These are phyloP conservation scores for Boletus semigastroideus DNA, from an alignment of 1,284 basidiomycete species.

Conservation along the genomic window DNA sequence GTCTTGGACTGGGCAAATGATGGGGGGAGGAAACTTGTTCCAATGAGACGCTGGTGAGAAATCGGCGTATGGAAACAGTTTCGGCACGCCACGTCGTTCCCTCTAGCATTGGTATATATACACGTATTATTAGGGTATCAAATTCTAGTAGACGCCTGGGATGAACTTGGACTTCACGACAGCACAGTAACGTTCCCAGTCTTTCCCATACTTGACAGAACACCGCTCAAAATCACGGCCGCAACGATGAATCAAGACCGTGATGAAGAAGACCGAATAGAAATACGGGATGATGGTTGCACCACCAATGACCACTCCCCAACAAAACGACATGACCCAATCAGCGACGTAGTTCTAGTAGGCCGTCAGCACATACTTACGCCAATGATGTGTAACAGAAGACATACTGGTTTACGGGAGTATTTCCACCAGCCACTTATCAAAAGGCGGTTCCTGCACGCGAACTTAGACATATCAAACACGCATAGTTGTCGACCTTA, in stretches of 20 bases:
- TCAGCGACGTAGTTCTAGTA: constrained; percentile 81
- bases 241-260: constrained; percentile 85
- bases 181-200: constrained; percentile 89
- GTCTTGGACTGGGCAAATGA: not conserved
- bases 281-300: constrained; percentile 92
- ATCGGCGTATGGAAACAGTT: constrained; percentile 11
- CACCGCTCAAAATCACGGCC: constrained; percentile 93
- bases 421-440: constrained; percentile 90
- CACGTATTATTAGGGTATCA: constrained; percentile 12
- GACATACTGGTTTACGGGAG: constrained; percentile 80
- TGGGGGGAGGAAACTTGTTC: not conserved
- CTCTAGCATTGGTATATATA: constrained; percentile 2
- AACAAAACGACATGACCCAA: constrained; percentile 86
- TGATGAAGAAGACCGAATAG: constrained; percentile 92
- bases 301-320: constrained; percentile 86
- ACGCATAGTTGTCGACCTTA: constrained; percentile 31
- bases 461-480: constrained; percentile 9
- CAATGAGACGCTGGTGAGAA: constrained; percentile 27
- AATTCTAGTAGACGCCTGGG: constrained; percentile 59
- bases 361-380: constrained; percentile 2
- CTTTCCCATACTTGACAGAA: constrained; percentile 91
- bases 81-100: constrained; percentile 20
- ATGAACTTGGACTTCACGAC: constrained; percentile 91
- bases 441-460: constrained; percentile 73
- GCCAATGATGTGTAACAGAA: not conserved